Percentiles rank a stretch among this genome's conserved stretches.
Evolutionary conservation across 768 basidiomycete species (phyloP).

Genomic region (Tephrocybe sp.): DNA sequence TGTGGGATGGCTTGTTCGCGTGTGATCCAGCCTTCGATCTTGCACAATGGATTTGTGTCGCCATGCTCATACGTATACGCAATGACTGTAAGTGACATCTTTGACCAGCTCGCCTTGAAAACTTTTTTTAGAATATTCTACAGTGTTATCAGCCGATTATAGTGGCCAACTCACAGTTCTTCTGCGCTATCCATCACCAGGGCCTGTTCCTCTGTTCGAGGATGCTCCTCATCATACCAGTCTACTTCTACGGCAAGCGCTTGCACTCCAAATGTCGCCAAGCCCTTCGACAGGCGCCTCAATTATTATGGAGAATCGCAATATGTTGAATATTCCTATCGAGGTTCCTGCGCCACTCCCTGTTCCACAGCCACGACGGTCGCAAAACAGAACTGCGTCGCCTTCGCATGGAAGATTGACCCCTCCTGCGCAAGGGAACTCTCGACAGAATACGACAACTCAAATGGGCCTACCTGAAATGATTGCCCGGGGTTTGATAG

Average conservation of each 20-base stretch:
- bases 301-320: conserved; percentile 79
- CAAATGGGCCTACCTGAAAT: conserved; percentile 66
- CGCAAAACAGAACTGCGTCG: conserved; percentile 25
- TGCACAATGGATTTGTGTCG: conserved; percentile 85
- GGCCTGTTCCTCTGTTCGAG: conserved; percentile 31
- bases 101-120: conserved; percentile 11
- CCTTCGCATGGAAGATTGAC: conserved; percentile 5
- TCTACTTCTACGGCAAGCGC: conserved; percentile 82
- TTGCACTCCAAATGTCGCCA: conserved; percentile 73
- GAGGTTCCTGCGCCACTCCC: conserved; percentile 57
- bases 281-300: conserved; percentile 76
- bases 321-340: conserved; percentile 68
- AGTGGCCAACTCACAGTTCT: conserved; percentile 80
- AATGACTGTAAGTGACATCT: conserved; percentile 61
- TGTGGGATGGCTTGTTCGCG: conserved; percentile 98
- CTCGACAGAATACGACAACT: conserved; percentile 40
- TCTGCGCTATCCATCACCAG: conserved; percentile 78
- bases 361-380: conserved; percentile 34
- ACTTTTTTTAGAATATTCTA: conserved; percentile 4
- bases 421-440: conserved; percentile 23
- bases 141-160: conserved; percentile 88
- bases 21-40: conserved; percentile 78
- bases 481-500: conserved; percentile 69
- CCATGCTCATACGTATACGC: conserved; percentile 93
- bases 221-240: conserved; percentile 54